Base-by-base conservation (phyloP, 371 early-diverging fungal genomes). In the Chytridium lagenaria region DNA sequence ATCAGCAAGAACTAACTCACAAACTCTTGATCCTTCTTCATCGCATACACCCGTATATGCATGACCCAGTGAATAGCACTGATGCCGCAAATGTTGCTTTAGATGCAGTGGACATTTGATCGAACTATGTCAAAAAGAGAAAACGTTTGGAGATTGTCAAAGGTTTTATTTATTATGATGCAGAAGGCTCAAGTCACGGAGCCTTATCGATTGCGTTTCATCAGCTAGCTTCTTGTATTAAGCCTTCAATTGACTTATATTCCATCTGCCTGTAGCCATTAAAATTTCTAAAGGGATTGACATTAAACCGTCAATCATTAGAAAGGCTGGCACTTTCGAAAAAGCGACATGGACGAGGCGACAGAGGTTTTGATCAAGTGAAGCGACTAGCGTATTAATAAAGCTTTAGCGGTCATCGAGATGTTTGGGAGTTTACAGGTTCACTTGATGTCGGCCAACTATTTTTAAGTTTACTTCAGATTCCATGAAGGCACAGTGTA, bases 401-500 rank as follows among this genome's bases (percentile, higher is more conserved):
- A n/a, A n/a, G n/a, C 26, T 52, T 23, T 26, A 52, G 55, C 7
- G 23, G 5, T 52, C 55, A 52, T 12, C 55, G 33, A 63, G 38
- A 63, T 63, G 63, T 63, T 23, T 63, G 28, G 63, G 63, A 19
- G 63, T 63, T 10, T 63, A 30, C 63, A 31, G 63, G 63, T 63
- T 30, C 63, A 7, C 23, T 26, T 57, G 57, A 57, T 23, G 23
- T 10, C 5, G 5, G 57, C 7, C 57, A 7, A 57, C 44, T 7
- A 44, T 19, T 44, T 44, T 44, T 12, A 44, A 12, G 12, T 44
- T 63, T 5, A 10, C 19, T 63, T 67, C 44, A 31, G 61, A 34
- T 34, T 34, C 34, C 82, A 84, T 71, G 80, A 80, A 39, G 84
- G 82, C 23, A 84, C 82, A 15, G 82, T 84, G 22, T 84, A 84